A percentile compares a stretch with the other conserved stretches of the same genome.
Conservation (phyloP, 2,329 filamentous ascomycete genomes). For the Alternaria triticimaculans region DNA sequence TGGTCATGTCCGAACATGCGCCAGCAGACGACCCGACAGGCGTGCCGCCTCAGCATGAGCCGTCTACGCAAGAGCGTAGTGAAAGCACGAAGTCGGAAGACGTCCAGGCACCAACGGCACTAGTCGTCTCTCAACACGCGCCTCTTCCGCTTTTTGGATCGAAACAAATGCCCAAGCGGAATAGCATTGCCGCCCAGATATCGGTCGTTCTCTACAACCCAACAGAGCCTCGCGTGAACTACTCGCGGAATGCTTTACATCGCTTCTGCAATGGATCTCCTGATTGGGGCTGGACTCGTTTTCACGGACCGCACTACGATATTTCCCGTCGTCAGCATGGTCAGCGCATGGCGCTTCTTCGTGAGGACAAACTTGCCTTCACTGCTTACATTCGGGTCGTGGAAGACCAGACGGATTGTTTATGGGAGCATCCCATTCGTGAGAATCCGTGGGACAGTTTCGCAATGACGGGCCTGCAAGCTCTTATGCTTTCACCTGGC, state of each 20-base stretch:
- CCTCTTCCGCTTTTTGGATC: conserved; percentile 47
- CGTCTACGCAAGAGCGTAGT: not conserved
- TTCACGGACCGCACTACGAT: conserved; percentile 64
- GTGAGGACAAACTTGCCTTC: conserved; percentile 67
- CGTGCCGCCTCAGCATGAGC: not conserved
- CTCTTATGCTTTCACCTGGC: conserved; percentile 49
- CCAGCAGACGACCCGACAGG: not conserved
- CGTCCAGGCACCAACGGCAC: not conserved
- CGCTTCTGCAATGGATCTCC: conserved; percentile 65
- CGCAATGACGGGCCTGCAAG: conserved; percentile 63
- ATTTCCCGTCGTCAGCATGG: conserved; percentile 64
- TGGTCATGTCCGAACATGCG: not conserved
- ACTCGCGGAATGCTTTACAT: conserved; percentile 63
- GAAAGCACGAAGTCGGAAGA: conserved; percentile 4
- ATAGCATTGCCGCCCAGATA: conserved; percentile 63
- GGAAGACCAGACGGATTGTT: conserved; percentile 64
- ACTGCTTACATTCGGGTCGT: conserved; percentile 67
- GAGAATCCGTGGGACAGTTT: conserved; percentile 65
- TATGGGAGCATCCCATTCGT: conserved; percentile 66
- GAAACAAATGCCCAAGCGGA: conserved; percentile 48
- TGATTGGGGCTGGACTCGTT: conserved; percentile 70
- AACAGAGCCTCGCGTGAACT: conserved; percentile 64
- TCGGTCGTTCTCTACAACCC: conserved; percentile 70
- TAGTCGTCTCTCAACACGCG: conserved; percentile 36
- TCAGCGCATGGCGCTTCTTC: conserved; percentile 65